These are phyloP conservation scores for Microdochium trichocladiopsis DNA, from an alignment of 2,329 filamentous ascomycete genomes.

Conservation along the genomic window DNA sequence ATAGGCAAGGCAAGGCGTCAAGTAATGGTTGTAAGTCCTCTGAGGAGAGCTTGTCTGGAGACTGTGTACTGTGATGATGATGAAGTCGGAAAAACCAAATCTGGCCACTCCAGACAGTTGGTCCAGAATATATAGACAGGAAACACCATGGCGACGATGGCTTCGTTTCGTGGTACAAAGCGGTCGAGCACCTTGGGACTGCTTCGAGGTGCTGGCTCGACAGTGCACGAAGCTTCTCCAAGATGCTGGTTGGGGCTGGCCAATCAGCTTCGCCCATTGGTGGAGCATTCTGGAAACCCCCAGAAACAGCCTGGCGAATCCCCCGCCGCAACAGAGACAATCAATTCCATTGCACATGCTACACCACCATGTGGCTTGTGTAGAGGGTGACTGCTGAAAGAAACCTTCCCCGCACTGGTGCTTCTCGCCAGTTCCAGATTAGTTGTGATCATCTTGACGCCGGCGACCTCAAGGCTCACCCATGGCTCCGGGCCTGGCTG, in stretches of 20 bases:
- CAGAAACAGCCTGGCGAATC: background rate
- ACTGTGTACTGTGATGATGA: background rate
- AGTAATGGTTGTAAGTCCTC: background rate
- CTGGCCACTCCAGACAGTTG: background rate
- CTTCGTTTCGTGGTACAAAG: background rate
- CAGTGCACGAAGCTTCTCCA: background rate
- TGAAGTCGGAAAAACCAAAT: background rate
- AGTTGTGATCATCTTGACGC: no score
- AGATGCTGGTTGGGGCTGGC: background rate
- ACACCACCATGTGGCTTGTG: no score
- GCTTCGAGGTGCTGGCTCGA: background rate
- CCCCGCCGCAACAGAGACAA: no score
- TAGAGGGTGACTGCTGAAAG: no score
- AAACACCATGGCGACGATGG: background rate
- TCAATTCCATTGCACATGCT: no score
- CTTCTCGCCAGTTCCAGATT: no score
- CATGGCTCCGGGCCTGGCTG: no score
- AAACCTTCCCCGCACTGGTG: no score
- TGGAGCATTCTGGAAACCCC: background rate
- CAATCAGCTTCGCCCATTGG: background rate
- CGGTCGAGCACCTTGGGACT: background rate
- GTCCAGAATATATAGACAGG: background rate
- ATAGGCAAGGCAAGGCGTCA: no score
- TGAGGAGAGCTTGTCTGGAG: background rate
- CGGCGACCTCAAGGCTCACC: no score